A percentile compares a stretch with the other conserved stretches of the same genome.
phyloP scores from a whole-genome alignment of 2,329 filamentous ascomycete genomes.

The Sclerotinia spermophila region DNA sequence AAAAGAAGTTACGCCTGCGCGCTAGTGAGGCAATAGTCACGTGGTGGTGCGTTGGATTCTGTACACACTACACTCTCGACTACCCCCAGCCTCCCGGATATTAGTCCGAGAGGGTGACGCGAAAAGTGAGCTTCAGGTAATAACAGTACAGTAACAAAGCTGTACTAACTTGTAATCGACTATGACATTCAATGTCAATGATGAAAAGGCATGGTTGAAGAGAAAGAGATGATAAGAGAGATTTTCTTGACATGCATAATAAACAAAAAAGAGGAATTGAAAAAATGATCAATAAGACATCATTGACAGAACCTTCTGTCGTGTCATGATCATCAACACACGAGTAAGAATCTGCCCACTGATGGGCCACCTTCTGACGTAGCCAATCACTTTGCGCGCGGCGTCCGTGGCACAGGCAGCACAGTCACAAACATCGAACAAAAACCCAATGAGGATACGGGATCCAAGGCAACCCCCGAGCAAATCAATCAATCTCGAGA shows the following conservation, averaged over 20 bases:
- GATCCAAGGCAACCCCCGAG: slow-evolving; percentile 21
- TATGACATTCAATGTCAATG: slow-evolving; percentile 4
- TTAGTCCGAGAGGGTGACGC: slow-evolving; percentile 16
- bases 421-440: slow-evolving; percentile 32
- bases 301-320: slow-evolving; percentile 24
- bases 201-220: slow-evolving; percentile 6
- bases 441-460: slow-evolving; percentile 25
- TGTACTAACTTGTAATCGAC: slow-evolving; percentile 3
- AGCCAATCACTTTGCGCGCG: slow-evolving; percentile 25
- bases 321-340: slow-evolving; percentile 29
- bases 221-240: slow-evolving; percentile 1
- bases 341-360: slow-evolving; percentile 19
- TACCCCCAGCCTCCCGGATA: slow-evolving; percentile 18
- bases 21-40: slow-evolving; percentile 18
- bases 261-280: slow-evolving; percentile 1
- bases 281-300: slow-evolving; percentile 20
- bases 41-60: slow-evolving; percentile 16
- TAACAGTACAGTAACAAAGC: not conserved
- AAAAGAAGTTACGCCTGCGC: slow-evolving; percentile 20
- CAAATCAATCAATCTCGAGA: slow-evolving; percentile 20
- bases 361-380: slow-evolving; percentile 15
- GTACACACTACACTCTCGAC: slow-evolving; percentile 18
- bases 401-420: slow-evolving; percentile 29
- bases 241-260: not conserved
- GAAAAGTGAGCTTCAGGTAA: slow-evolving; percentile 15